Conservation (phyloP, 108 stramenopile species). For the Nitzschia palea region DNA sequence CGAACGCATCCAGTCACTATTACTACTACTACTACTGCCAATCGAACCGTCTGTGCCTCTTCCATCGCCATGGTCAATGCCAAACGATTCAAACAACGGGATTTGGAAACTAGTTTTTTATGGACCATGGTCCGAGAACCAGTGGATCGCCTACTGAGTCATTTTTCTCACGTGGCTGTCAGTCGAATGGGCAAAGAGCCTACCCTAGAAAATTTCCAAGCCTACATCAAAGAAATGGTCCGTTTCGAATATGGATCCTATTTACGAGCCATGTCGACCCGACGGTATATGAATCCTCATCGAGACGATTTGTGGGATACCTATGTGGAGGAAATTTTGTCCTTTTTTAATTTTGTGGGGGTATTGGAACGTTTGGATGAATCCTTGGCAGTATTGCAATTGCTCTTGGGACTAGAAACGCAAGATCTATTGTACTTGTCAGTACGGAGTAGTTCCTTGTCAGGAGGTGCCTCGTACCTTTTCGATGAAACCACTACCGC, state of each 20-base stretch:
- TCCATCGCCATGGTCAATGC: conserved; percentile 19
- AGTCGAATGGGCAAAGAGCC: neutral
- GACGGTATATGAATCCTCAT: conserved; percentile 25
- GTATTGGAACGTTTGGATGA: conserved; percentile 54
- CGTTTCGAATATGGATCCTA: conserved; percentile 26
- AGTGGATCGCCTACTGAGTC: conserved; percentile 26
- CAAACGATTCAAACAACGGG: conserved; percentile 15
- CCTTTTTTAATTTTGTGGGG: conserved; percentile 41
- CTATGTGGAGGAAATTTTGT: conserved; percentile 13
- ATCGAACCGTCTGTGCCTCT: conserved; percentile 13
- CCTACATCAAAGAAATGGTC: conserved; percentile 9
- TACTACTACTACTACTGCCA: neutral
- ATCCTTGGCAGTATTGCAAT: conserved; percentile 41
- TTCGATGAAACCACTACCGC: neutral
- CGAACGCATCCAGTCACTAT: neutral
- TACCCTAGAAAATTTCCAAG: conserved; percentile 12
- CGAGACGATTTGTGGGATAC: conserved; percentile 6
- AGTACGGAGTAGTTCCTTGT: neutral
- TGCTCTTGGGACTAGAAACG: conserved; percentile 39
- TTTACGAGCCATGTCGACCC: conserved; percentile 12
- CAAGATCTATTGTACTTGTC: conserved; percentile 44
- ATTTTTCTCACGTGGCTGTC: conserved; percentile 30
- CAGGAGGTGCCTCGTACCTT: neutral
- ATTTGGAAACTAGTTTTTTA: conserved; percentile 24
- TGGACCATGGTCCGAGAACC: conserved; percentile 55